Evolutionary conservation across 495 filamentous ascomycete species (phyloP), one percentile per base, ranked within the genome.

Genomic region (Glutinoglossum americanum): DNA sequence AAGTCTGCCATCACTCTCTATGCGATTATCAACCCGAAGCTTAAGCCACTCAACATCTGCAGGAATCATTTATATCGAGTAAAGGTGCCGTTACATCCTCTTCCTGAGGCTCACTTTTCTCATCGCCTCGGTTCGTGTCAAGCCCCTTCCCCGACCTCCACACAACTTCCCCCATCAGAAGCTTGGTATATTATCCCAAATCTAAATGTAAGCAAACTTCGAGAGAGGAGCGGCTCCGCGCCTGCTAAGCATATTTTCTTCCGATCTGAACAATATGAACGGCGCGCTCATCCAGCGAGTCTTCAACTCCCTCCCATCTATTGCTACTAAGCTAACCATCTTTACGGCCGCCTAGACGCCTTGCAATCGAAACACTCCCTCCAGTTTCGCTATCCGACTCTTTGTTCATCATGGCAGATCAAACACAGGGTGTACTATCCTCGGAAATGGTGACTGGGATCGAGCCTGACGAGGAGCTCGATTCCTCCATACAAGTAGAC

Each of bases 401-500:
- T 1, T 10, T 21, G 19, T 10, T 13, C 3, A 21, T 10, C 41
- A 45, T 45, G 41, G 41, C 41, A 45, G 41, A 45, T 21, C 41
- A 45, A 45, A 45, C 4, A 13, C 19, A 1, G 23, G 28, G 4
- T 11, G 11, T n/a, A 54, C 2, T 54, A 23, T 4, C 21, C 32
- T 21, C 17, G 51, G 27, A 54, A 27, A 17, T 26, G 27, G 23
- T 33, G 9, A 10, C 25, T 13, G 9, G 21, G 23, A 7, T n/a
- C 17, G 37, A 48, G 27, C 19, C 27, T 0, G 57, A 59, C 5
- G 32, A 59, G 13, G 57, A 59, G 13, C 44, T 60, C 4, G 59
- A 60, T 19, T 57, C 59, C 6, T 60, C 56, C 19, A 35, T 60
- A 30, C 55, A 60, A 19, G 59, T 32, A 1, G 59, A 60, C 23